Conservation (phyloP, 495 filamentous ascomycete genomes). For the Aspergillus mulundensis region DNA sequence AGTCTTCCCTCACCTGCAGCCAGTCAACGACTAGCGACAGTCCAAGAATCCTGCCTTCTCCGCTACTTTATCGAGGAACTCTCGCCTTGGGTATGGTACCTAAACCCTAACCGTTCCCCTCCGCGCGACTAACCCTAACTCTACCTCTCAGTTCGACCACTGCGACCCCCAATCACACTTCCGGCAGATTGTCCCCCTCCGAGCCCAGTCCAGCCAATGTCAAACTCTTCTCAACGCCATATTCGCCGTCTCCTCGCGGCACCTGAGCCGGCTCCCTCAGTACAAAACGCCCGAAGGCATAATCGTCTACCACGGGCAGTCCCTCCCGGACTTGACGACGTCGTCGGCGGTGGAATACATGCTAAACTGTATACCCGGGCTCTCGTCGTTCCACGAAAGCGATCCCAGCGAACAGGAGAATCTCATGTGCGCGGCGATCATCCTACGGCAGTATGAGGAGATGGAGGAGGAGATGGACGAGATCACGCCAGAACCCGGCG, state of each 20-base stretch:
- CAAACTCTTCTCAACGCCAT: conserved; percentile 21
- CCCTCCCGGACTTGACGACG: conserved; percentile 15
- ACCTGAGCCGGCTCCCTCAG: conserved; percentile 20
- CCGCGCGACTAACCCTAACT: too few relatives aligned
- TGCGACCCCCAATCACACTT: conserved; percentile 26
- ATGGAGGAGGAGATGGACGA: conserved; percentile 28
- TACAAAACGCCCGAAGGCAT: conserved; percentile 19
- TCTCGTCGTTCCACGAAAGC: conserved; percentile 18
- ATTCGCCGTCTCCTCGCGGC: conserved; percentile 24
- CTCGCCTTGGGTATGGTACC: conserved; percentile 24
- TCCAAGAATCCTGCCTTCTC: conserved; percentile 25
- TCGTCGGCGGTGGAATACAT: conserved; percentile 26
- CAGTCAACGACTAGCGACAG: not conserved
- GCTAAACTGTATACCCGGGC: conserved; percentile 26
- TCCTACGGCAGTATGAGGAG: conserved; percentile 29
- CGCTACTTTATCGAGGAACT: conserved; percentile 28
- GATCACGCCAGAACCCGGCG: not conserved
- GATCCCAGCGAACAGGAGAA: conserved; percentile 23
- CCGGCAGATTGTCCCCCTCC: conserved; percentile 20
- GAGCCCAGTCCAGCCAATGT: conserved; percentile 15
- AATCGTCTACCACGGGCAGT: conserved; percentile 18
- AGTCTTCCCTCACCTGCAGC: too few relatives aligned
- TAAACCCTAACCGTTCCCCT: too few relatives aligned
- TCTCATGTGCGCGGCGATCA: conserved; percentile 27
- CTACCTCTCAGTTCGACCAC: conserved; percentile 22